Base-by-base conservation (phyloP, 73 alveolate species). In the Breviolum minutum region DNA sequence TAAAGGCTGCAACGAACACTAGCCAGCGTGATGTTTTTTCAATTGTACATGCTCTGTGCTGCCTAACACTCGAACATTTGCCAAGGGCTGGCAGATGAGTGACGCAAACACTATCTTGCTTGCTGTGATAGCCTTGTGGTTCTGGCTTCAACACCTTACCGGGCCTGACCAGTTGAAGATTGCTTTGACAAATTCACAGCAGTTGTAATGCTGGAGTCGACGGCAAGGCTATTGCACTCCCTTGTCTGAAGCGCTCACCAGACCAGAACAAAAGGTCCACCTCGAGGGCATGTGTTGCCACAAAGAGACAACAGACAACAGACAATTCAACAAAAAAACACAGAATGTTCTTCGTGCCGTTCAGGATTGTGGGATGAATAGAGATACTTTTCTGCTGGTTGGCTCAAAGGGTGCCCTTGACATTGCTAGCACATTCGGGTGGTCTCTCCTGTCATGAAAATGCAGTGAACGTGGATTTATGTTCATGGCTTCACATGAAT, bases 51-150 rank as follows among this genome's bases (percentile, higher is more conserved):
- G 32, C 89, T 80, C 70, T 13, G 69, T 80, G 70, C 64, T 80
- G 77, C 77, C 77, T 68, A 14, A 68, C 77, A 68, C 24, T 14
- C 77, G 14, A 32, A n/a, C 16, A 27, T 80, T 70, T 80, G 89
- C 89, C 89, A 80, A 80, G 89, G 89, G 89, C 12, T 80, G 89
- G 89, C 89, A 80, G 89, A 29, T 80, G 69, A 40, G 89, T 30
- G 89, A 80, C 48, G 89, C 89, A 30, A 27, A 68, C 77, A 68
- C 24, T 3, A 40, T 40, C 54, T 40, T 40, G 54, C 89, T 40
- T 12, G 68, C 14, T 80, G 89, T 80, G 89, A 54, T 80, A 80
- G 89, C 89, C 89, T 80, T 80, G 68, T 48, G 29, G 89, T 80
- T 32, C 69, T 80, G 89, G 89, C 89, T 80, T 40, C 87, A 30